Percentiles rank a stretch among this genome's conserved stretches.
These are phyloP conservation scores for Lophiostoma macrostomum DNA, from an alignment of 495 filamentous ascomycete genomes.

Conservation along the genomic window DNA sequence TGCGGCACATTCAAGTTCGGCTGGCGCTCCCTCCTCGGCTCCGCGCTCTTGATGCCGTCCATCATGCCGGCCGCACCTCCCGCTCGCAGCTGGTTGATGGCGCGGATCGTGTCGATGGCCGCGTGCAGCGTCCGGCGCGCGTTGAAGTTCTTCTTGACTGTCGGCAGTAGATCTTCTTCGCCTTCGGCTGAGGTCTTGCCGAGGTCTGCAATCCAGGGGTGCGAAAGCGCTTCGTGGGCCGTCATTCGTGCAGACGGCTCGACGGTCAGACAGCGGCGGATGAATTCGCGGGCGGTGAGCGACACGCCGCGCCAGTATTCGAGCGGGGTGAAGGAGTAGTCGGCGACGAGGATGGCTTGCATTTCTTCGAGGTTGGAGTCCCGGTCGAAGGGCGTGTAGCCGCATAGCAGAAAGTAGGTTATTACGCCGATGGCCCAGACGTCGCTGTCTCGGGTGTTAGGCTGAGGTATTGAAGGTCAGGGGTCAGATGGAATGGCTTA, in stretches of 20 bases:
- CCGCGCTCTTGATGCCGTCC: constrained; percentile 69
- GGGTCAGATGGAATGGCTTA: constrained; percentile 40
- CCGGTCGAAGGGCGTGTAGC: constrained; percentile 97
- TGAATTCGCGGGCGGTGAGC: constrained; percentile 83
- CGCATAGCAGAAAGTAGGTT: constrained; percentile 94
- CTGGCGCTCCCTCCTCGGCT: constrained; percentile 51
- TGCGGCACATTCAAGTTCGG: constrained; percentile 29
- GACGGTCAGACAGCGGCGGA: constrained; percentile 81
- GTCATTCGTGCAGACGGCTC: constrained; percentile 85
- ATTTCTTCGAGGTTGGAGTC: constrained; percentile 98
- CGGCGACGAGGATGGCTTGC: constrained; percentile 94
- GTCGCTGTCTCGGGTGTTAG: constrained; percentile 49
- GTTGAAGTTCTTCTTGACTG: constrained; percentile 99
- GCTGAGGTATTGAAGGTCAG: not conserved
- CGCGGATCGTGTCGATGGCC: constrained; percentile 96
- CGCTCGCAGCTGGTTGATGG: constrained; percentile 93
- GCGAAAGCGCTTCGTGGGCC: constrained; percentile 87
- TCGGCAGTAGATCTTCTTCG: constrained; percentile 75
- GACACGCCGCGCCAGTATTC: constrained; percentile 97
- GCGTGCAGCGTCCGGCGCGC: constrained; percentile 89
- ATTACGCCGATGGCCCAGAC: constrained; percentile 82
- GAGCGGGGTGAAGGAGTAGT: constrained; percentile 92
- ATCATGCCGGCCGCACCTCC: constrained; percentile 72
- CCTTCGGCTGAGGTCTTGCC: constrained; percentile 40
- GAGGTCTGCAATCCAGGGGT: constrained; percentile 73